Base-by-base conservation (phyloP, 306 rosid species). In the Pterocarpus macrocarpus region DNA sequence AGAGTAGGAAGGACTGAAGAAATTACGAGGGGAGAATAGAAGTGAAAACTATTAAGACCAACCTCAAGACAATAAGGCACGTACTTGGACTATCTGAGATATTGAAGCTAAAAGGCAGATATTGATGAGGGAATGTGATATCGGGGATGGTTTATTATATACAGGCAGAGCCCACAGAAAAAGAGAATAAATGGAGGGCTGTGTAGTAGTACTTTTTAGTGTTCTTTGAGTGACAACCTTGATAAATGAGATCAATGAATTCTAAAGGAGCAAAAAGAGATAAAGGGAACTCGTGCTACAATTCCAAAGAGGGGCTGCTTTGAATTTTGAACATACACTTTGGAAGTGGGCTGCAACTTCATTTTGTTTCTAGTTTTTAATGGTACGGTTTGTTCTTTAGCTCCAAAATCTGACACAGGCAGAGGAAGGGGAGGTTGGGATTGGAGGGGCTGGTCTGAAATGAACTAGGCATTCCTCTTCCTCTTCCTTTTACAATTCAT, bases 181-280 rank as follows among this genome's bases (percentile, higher is more conserved):
- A 52, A 22, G 93, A 87, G 92, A 90, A 82, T 88, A 90, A 90
- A 81, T 86, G 85, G 90, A 89, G 89, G 88, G 88, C 72, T 62
- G 89, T 86, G 92, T 79, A 86, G 91, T 79, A 88, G 80, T 82
- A 79, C 91, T 94, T 92, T 91, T 84, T 67, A 86, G 88, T 89
- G 87, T 82, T 87, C 83, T 87, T 85, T 71, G 83, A 86, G 82
- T 82, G 80, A 79, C 88, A 87, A 87, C 88, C 87, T 93, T 89
- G 97, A 91, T 91, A 90, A 91, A 85, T 86, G 92, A 88, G 82
- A 88, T 89, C 86, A 80, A 76, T 75, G 59, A 87, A 83, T 84
- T 65, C 83, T 79, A 80, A 91, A 80, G 91, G 81, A 74, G 81
- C 77, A 71, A 84, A 87, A 88, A 88, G 89, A 85, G 92, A 87